Conservation (phyloP, 2,329 filamentous ascomycete genomes). For the Arachnomyces sp. region DNA sequence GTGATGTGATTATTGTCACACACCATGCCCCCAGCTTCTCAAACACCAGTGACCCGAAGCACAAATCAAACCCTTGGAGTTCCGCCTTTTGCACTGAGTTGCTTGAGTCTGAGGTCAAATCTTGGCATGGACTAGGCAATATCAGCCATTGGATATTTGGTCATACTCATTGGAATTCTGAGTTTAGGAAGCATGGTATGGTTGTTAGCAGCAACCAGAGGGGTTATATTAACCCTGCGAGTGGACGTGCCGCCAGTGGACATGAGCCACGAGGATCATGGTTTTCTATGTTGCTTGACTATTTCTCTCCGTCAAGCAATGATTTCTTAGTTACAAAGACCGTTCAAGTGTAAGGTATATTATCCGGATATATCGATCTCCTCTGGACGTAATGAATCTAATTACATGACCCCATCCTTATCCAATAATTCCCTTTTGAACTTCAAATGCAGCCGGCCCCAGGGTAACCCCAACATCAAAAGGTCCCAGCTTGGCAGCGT, state of each 20-base stretch:
- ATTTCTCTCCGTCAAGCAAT: too few species aligned
- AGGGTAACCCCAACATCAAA: too few species aligned
- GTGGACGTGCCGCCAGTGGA: not conserved
- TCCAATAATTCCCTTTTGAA: too few species aligned
- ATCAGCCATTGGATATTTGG: conserved; percentile 35
- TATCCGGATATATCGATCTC: too few species aligned
- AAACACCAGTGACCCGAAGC: conserved; percentile 40
- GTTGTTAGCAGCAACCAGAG: conserved; percentile 34
- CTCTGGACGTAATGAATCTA: too few species aligned
- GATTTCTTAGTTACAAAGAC: too few species aligned
- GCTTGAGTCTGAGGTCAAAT: conserved; percentile 13
- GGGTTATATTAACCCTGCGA: conserved; percentile 20
- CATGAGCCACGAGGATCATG: too few species aligned
- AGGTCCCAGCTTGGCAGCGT: too few species aligned
- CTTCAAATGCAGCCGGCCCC: too few species aligned
- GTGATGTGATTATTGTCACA: conserved; percentile 41
- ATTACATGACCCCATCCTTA: too few species aligned
- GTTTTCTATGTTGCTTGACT: too few species aligned
- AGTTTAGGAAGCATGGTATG: conserved; percentile 25
- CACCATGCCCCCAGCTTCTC: conserved; percentile 46
- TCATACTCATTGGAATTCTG: conserved; percentile 32
- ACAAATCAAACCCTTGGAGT: conserved; percentile 39
- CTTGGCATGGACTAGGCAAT: conserved; percentile 3
- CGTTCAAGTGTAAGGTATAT: too few species aligned
- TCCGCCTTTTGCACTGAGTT: conserved; percentile 47